Evolutionary conservation across 202 grass and related monocot species (phyloP).

Genomic region (Schoenoplectus tabernaemontani): DNA sequence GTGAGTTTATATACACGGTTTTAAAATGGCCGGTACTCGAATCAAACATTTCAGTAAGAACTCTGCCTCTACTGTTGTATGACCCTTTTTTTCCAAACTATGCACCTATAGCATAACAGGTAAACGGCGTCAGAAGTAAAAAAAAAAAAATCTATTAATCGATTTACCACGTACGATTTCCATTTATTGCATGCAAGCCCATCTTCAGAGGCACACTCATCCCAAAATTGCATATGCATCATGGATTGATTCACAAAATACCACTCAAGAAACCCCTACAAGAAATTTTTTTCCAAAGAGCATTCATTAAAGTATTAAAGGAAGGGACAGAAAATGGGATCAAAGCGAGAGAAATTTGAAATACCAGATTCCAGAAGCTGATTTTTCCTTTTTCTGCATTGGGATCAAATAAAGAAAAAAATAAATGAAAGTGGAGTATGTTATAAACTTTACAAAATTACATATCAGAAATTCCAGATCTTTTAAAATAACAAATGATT

Average conservation of each 20-base stretch:
- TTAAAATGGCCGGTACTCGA: too few relatives aligned
- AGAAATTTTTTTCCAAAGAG: slow-evolving; percentile 10
- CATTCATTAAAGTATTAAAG: neutral
- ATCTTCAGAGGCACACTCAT: neutral
- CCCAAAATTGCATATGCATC: neutral
- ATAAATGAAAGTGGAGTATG: neutral
- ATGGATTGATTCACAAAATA: slow-evolving; percentile 42
- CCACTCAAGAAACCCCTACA: slow-evolving; percentile 76
- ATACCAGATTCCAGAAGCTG: slow-evolving; percentile 73
- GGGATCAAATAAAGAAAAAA: slow-evolving; percentile 12
- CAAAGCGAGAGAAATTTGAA: neutral
- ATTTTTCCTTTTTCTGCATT: slow-evolving; percentile 61
- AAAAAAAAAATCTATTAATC: neutral
- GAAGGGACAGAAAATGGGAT: neutral
- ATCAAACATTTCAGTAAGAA: neutral
- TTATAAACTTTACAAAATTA: neutral
- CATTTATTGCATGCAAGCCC: neutral
- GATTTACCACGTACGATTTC: neutral
- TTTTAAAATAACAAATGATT: neutral
- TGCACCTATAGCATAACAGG: neutral
- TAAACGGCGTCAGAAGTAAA: neutral
- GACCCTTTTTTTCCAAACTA: neutral
- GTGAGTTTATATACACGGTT: neutral
- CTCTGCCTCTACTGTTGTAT: neutral
- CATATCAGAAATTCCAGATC: neutral